These are phyloP conservation scores for Cryptosporidium ryanae DNA, from an alignment of 169 alveolate species.

Conservation along the genomic window DNA sequence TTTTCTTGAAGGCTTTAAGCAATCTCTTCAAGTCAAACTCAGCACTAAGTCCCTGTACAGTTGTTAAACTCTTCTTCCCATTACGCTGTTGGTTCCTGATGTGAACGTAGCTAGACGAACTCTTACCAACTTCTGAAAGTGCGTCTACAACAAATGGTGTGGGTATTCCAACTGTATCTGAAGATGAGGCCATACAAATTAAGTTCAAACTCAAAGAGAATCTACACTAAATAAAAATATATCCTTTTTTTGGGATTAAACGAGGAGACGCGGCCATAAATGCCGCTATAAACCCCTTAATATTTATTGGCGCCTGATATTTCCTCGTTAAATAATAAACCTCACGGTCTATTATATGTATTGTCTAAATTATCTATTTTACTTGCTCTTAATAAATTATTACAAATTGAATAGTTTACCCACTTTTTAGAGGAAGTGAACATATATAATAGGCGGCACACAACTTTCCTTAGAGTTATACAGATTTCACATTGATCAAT, in stretches of 20 bases:
- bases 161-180: conserved; percentile 77
- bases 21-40: conserved; percentile 90
- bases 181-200: conserved; percentile 76
- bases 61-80: conserved; percentile 93
- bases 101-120: conserved; percentile 79
- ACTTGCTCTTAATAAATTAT: too few relatives aligned
- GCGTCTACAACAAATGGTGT: conserved; percentile 77
- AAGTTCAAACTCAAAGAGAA: conserved; percentile 58
- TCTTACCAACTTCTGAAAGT: conserved; percentile 75
- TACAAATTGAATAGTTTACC: too few relatives aligned
- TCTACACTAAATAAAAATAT: conserved; percentile 29
- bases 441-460: too few relatives aligned
- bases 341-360: too few relatives aligned
- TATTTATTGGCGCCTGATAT: not conserved
- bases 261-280: conserved; percentile 72
- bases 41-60: conserved; percentile 93
- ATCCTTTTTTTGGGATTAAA: conserved; percentile 16
- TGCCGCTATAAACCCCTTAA: conserved; percentile 15
- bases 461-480: too few relatives aligned
- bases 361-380: too few relatives aligned
- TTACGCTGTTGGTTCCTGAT: conserved; percentile 93
- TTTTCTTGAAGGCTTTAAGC: conserved; percentile 91
- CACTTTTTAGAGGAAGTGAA: too few relatives aligned
- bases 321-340: too few relatives aligned
- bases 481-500: too few relatives aligned